Base-by-base conservation (phyloP, 2,329 filamentous ascomycete genomes). In the Fusarium protoensiforme region DNA sequence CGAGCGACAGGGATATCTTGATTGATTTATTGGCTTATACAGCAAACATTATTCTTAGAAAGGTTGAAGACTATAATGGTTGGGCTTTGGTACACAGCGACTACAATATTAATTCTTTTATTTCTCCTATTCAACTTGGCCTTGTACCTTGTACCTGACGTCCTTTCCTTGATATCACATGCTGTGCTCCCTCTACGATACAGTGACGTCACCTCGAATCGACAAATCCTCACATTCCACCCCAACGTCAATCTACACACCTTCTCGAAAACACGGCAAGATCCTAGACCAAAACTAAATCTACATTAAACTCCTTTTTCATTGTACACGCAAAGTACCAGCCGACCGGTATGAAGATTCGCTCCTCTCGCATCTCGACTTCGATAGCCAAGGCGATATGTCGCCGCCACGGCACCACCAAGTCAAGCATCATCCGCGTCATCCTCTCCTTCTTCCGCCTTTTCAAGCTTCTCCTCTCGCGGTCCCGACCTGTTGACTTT, bases 381-480 rank as follows among this genome's bases (percentile, higher is more conserved):
- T 90, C 88, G 27, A 83, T 92, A 2, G 79, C 90, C 14, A 87
- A 87, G 36, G 89, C 88, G 4, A 77, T 86, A 3, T 82, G 90
- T 0, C 86, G 87, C 88, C 74, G 71, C 24, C 29, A 75, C 62
- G 59, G 69, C 51, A 68, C 58, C 5, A 57, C 72, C 3, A 74
- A 77, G 53, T 74, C 80, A 2, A 64, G 73, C 43, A 65, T 80
- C n/a, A 58, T 83, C 41, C 80, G 78, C 36, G 64, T 76, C 35
- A 68, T 84, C 16, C 54, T 80, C 5, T 74, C 81, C 1, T 77
- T 84, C 64, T 81, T 82, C 24, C 76, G 80, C 11, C 33, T 82
- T 24, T 83, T 84, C 69, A 79, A 77, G 31, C 75, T 83, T 0
- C 65, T 78, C 7, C 77, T 83, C 0, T 65, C 74, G 0, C 74